These are phyloP conservation scores for Cordyceps militaris DNA, from an alignment of 2,329 filamentous ascomycete species.

Conservation along the genomic window DNA sequence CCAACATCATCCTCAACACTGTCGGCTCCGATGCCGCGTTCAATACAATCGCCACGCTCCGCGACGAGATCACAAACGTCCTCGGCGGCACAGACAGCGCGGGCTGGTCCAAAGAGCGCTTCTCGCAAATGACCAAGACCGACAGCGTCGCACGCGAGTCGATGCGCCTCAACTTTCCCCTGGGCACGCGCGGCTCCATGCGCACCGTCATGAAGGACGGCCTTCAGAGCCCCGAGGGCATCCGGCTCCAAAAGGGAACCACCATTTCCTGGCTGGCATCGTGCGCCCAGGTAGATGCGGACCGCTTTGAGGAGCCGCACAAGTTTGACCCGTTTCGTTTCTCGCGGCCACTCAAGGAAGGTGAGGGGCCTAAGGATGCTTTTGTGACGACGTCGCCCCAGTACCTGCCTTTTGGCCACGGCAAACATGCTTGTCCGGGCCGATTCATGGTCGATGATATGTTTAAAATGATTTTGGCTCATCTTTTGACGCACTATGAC, in stretches of 20 bases:
- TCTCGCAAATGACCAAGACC: conserved; percentile 30
- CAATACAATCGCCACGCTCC: conserved; percentile 30
- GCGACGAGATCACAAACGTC: conserved; percentile 29
- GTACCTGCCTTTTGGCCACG: conserved; percentile 46
- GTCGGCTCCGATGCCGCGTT: conserved; percentile 29
- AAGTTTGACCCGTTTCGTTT: conserved; percentile 42
- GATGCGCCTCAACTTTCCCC: conserved; percentile 29
- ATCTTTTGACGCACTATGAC: conserved; percentile 43
- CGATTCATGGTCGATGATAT: conserved; percentile 46
- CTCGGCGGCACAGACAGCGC: conserved; percentile 13
- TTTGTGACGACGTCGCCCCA: conserved; percentile 41
- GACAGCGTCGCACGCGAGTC: conserved; percentile 39
- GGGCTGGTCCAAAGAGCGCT: conserved; percentile 25
- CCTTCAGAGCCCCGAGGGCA: conserved; percentile 26
- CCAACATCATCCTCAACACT: conserved; percentile 33
- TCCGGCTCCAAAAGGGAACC: conserved; percentile 25
- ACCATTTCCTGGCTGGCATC: conserved; percentile 27
- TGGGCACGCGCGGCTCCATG: conserved; percentile 22
- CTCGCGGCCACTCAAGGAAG: conserved; percentile 19
- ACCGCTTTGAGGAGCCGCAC: conserved; percentile 28
- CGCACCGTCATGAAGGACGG: conserved; percentile 24
- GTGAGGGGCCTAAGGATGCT: neutral
- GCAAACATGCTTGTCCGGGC: conserved; percentile 44
- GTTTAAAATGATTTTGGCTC: conserved; percentile 43
- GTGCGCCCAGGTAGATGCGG: conserved; percentile 24